phyloP scores from a whole-genome alignment of 208 protist species.

The Leishmania major region DNA sequence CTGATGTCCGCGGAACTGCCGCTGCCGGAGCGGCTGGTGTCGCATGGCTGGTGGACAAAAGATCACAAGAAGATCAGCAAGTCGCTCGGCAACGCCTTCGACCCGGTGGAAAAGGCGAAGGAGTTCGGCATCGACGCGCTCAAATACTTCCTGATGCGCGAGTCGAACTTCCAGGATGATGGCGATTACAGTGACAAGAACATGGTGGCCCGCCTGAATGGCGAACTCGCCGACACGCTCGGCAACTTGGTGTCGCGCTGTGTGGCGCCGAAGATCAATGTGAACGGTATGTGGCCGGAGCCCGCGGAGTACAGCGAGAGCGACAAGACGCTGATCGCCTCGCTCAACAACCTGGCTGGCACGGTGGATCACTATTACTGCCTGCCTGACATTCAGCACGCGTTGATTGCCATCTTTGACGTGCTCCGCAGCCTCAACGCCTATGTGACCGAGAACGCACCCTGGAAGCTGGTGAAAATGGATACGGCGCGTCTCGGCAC shows the following conservation, averaged over 20 bases:
- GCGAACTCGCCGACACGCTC: constrained; percentile 94
- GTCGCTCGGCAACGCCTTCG: constrained; percentile 97
- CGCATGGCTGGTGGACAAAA: constrained; percentile 97
- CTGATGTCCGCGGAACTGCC: constrained; percentile 94
- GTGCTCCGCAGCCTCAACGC: constrained; percentile 86
- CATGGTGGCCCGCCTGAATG: constrained; percentile 88
- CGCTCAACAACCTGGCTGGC: constrained; percentile 67
- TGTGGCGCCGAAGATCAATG: constrained; percentile 85
- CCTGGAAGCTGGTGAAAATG: constrained; percentile 92
- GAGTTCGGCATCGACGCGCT: constrained; percentile 91
- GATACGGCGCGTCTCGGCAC: constrained; percentile 77
- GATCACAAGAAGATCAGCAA: constrained; percentile 97
- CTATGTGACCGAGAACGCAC: constrained; percentile 91
- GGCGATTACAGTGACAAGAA: constrained; percentile 95
- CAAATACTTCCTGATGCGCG: constrained; percentile 97
- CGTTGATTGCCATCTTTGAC: constrained; percentile 85
- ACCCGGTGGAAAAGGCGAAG: constrained; percentile 87
- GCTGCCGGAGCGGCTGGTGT: constrained; percentile 91
- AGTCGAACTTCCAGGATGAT: constrained; percentile 94
- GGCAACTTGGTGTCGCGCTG: constrained; percentile 93
- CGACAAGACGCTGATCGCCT: constrained; percentile 66
- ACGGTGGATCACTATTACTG: constrained; percentile 85
- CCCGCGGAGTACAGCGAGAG: constrained; percentile 66
- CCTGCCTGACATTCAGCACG: constrained; percentile 87
- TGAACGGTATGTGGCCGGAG: constrained; percentile 67